Evolutionary conservation across 345 rosid species (phyloP).

Genomic region (Bruguiera sexangula): DNA sequence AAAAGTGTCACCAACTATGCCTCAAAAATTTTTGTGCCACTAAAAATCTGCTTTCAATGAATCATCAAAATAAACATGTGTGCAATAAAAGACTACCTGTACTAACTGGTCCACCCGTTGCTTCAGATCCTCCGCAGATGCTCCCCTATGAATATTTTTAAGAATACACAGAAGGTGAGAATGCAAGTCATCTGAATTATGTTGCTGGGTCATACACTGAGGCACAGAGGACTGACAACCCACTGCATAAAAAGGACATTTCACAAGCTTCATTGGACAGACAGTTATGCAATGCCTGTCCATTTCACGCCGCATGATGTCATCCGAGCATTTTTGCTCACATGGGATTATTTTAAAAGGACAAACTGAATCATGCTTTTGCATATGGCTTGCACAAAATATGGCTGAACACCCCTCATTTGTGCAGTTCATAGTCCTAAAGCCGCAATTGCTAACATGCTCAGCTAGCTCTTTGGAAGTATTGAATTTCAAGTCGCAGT

Average conservation of each 20-base stretch:
- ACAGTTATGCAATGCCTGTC: conserved; percentile 87
- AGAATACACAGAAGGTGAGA: conserved; percentile 64
- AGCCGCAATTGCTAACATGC: conserved; percentile 50
- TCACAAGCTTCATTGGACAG: conserved; percentile 81
- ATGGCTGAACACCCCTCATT: conserved; percentile 64
- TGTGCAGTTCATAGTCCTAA: conserved; percentile 55
- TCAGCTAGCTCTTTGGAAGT: conserved; percentile 46
- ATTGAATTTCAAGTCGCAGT: conserved; percentile 60
- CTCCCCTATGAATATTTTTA: conserved; percentile 50
- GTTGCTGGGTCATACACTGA: conserved; percentile 50
- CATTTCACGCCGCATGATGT: conserved; percentile 79
- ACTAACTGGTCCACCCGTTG: conserved; percentile 51
- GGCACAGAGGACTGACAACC: conserved; percentile 68
- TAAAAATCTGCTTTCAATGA: neutral
- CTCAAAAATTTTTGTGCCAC: neutral
- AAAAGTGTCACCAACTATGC: too few species aligned
- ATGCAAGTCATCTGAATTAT: conserved; percentile 43
- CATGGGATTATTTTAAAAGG: conserved; percentile 81
- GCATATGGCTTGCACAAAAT: conserved; percentile 51
- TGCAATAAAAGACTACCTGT: conserved; percentile 37
- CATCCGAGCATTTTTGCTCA: conserved; percentile 68
- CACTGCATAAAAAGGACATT: conserved; percentile 70
- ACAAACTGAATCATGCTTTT: conserved; percentile 65
- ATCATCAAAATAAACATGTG: neutral
- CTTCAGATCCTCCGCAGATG: conserved; percentile 47